phyloP scores from a whole-genome alignment of 2,329 filamentous ascomycete species.

The Mariannaea sp. region DNA sequence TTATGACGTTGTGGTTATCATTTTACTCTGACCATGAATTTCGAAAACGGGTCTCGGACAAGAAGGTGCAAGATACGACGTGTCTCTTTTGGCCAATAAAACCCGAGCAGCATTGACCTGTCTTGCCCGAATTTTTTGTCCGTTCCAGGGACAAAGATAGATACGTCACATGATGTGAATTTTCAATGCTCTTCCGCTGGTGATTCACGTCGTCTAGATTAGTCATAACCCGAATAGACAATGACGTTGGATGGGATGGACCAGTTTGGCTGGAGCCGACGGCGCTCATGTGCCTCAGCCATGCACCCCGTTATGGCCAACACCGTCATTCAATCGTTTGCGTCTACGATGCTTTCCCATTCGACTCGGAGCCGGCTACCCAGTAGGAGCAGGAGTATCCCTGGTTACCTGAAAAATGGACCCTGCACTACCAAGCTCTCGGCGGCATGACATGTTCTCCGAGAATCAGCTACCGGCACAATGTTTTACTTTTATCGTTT shows the following conservation, averaged over 20 bases:
- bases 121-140: no score
- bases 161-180: no score
- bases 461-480: not conserved
- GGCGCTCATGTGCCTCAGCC: not conserved
- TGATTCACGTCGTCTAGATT: no score
- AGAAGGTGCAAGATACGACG: no score
- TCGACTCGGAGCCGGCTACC: not conserved
- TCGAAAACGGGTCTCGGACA: no score
- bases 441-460: no score
- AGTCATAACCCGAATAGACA: not conserved
- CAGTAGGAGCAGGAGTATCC: not conserved
- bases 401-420: not conserved
- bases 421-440: not conserved
- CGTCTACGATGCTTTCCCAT: not conserved
- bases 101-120: no score
- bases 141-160: no score
- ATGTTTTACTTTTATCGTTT: not conserved
- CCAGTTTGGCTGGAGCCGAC: not conserved
- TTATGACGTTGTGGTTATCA: no score
- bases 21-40: no score
- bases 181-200: no score
- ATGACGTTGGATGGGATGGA: not conserved
- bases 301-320: not conserved
- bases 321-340: not conserved
- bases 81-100: no score